Evolutionary conservation across 1,284 basidiomycete species (phyloP).

Genomic region (Ustilago shanxiensis): DNA sequence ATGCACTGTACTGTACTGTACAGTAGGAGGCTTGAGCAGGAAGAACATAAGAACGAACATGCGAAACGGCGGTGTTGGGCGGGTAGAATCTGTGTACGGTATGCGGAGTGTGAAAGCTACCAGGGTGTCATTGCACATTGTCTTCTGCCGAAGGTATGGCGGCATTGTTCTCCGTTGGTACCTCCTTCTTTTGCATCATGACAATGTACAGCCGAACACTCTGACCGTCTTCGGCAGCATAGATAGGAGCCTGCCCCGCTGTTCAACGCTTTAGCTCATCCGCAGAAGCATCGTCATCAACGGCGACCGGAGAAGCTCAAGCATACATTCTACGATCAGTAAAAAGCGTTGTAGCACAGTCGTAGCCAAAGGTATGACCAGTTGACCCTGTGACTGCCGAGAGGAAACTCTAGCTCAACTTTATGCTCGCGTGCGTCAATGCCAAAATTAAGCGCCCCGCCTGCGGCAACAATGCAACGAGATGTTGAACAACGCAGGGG

Average conservation of each 20-base stretch:
- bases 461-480: background rate
- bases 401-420: conserved; percentile 3
- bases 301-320: too few species aligned
- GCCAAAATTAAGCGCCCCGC: background rate
- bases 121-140: conserved; percentile 16
- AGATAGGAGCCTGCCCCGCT: too few species aligned
- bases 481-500: conserved; percentile 2
- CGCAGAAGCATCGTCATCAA: too few species aligned
- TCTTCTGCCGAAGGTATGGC: conserved; percentile 4
- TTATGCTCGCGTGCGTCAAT: background rate
- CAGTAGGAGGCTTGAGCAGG: background rate
- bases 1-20: too few species aligned
- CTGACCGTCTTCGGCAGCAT: too few species aligned
- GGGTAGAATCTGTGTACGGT: conserved; percentile 28
- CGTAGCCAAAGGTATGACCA: background rate
- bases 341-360: background rate
- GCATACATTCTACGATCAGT: too few species aligned
- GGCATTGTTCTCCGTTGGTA: background rate
- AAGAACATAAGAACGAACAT: background rate
- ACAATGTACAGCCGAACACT: background rate
- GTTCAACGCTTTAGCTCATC: too few species aligned
- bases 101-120: conserved; percentile 14
- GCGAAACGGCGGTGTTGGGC: background rate
- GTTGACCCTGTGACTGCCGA: background rate
- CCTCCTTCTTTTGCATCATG: background rate